phyloP scores from a whole-genome alignment of 257 asterid genomes.

The Nicotiana knightiana region DNA sequence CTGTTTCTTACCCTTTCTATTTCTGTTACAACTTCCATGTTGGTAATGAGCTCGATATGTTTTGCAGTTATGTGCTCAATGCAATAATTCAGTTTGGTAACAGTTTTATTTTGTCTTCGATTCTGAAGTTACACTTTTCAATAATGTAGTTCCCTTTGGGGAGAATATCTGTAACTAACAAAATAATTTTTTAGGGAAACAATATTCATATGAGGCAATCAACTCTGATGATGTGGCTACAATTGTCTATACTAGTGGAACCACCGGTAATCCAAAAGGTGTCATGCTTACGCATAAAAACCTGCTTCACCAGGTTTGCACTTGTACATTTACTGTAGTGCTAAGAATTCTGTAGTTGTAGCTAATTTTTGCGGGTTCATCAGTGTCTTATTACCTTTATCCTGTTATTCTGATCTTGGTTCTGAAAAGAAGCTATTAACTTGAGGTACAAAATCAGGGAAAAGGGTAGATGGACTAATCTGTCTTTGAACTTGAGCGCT shows the following conservation, averaged over 20 bases:
- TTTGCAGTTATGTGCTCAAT: background rate
- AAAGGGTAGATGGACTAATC: background rate
- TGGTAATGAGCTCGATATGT: background rate
- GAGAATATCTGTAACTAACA: constrained; percentile 15
- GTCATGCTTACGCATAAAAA: constrained; percentile 91
- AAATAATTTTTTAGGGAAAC: constrained; percentile 38
- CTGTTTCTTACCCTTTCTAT: background rate
- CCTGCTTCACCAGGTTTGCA: constrained; percentile 80
- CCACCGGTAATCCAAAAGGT: constrained; percentile 95
- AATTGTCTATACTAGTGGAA: constrained; percentile 86
- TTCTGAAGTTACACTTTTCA: background rate
- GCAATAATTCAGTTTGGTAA: background rate
- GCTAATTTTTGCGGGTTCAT: background rate
- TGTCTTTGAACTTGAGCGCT: background rate
- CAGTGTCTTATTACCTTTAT: background rate
- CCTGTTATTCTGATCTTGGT: background rate
- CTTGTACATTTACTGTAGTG: constrained; percentile 8
- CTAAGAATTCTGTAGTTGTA: background rate
- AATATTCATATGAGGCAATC: constrained; percentile 53
- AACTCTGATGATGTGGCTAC: constrained; percentile 77
- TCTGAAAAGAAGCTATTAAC: background rate
- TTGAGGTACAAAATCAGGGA: background rate
- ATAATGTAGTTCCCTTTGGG: background rate
- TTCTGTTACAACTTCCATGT: background rate
- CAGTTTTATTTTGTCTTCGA: background rate